These are phyloP conservation scores for Microascus cirrosus DNA, from an alignment of 2,329 filamentous ascomycete genomes.

Conservation along the genomic window DNA sequence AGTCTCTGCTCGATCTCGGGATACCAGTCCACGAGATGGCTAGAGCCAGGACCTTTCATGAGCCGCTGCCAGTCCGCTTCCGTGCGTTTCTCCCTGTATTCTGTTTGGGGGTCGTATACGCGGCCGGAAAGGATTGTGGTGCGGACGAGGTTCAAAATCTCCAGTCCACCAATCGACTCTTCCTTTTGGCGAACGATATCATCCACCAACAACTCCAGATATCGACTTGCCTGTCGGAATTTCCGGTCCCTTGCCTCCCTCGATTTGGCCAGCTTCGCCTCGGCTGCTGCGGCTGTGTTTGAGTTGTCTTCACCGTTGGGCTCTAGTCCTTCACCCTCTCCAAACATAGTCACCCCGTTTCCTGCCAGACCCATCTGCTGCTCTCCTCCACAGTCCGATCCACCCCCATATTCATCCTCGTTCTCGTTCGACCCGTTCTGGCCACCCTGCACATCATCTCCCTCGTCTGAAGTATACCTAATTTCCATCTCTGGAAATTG, in stretches of 20 bases:
- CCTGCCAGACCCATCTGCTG: too few species aligned
- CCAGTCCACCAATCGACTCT: neutral
- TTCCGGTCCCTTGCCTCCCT: neutral
- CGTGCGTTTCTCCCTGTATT: neutral
- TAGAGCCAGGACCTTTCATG: neutral
- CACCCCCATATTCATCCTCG: neutral
- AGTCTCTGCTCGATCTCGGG: neutral
- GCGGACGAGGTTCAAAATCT: neutral
- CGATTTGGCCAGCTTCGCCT: neutral
- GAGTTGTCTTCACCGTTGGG: neutral
- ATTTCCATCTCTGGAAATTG: constrained; percentile 1
- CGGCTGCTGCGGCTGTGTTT: neutral
- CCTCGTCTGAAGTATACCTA: neutral
- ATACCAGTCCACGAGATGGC: constrained; percentile 1
- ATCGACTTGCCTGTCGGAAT: neutral
- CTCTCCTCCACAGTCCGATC: neutral
- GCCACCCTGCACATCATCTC: neutral
- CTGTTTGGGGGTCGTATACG: neutral
- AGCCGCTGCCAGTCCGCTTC: neutral
- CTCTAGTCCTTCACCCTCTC: neutral
- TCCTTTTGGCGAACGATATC: neutral
- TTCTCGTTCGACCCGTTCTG: neutral
- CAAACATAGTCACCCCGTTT: neutral
- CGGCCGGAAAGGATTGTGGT: neutral
- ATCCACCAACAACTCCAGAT: neutral